These are phyloP conservation scores for Silene uniflora DNA, from an alignment of 148 eudicot species.

Conservation along the genomic window DNA sequence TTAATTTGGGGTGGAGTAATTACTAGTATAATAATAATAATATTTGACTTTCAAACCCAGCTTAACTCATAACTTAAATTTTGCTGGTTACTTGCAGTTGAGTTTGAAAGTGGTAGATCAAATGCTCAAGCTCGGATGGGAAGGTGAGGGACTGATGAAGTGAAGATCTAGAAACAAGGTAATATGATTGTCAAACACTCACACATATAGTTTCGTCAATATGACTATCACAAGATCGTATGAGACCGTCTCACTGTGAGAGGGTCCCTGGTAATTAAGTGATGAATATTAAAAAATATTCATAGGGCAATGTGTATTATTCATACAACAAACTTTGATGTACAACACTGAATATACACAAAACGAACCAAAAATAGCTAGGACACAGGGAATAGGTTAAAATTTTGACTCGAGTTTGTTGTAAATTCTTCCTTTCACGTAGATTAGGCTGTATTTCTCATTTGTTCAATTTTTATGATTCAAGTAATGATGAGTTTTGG, in stretches of 20 bases:
- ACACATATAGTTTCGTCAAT: neutral
- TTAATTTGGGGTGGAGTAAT: no score
- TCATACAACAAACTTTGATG: slow-evolving; percentile 22
- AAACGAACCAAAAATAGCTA: slow-evolving; percentile 17
- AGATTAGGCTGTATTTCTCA: slow-evolving; percentile 28
- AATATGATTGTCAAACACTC: neutral
- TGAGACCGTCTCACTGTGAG: slow-evolving; percentile 1
- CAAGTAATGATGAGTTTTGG: neutral
- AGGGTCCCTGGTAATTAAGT: neutral
- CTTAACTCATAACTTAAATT: neutral
- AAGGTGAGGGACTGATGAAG: slow-evolving; percentile 77
- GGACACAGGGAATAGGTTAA: slow-evolving; percentile 14
- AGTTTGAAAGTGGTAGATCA: slow-evolving; percentile 95
- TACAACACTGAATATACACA: slow-evolving; percentile 10
- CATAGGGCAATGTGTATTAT: slow-evolving; percentile 3
- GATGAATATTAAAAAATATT: neutral
- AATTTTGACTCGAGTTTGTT: slow-evolving; percentile 35
- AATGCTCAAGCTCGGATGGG: slow-evolving; percentile 97
- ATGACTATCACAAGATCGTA: neutral
- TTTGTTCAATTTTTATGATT: slow-evolving; percentile 20
- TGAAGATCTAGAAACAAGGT: slow-evolving; percentile 23
- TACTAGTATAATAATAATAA: no score
- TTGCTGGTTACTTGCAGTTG: slow-evolving; percentile 51
- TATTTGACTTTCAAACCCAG: neutral
- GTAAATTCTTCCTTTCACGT: slow-evolving; percentile 27